Evolutionary conservation across 495 filamentous ascomycete genomes (phyloP), one percentile per base, ranked within the genome.

Genomic region (Hapsidospora chrysogenum): DNA sequence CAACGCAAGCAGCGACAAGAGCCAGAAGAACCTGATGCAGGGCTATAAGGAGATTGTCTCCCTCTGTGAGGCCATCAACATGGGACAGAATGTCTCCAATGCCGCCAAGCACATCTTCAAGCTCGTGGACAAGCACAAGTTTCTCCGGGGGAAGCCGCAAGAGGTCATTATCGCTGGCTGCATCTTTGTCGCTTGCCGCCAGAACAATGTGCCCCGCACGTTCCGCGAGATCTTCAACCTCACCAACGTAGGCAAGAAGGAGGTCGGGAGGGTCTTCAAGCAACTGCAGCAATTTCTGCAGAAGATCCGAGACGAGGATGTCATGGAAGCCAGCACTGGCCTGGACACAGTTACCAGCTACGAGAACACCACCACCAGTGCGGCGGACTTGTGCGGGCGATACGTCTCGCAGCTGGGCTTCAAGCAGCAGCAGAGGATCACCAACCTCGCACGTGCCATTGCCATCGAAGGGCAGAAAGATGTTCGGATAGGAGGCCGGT

Each of bases 261-360:
- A 96, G 50, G 95, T 96, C 44, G 92, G 92, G 15, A 66, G 87
- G 30, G 85, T 87, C 22, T 97, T 96, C 67, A 97, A 97, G 60
- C 62, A 68, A 37, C 57, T 95, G 22, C 85, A 95, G 62, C 76
- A 80, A 53, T 92, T 92, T 61, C 75, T 94, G 48, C 60, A 67
- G 44, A 64, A 58, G 45, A 54, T 57, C 46, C 54, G 55, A 20
- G 63, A 60, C 23, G 54, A 56, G 19, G 45, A 43, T 8, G 41
- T 36, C 3, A 37, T 25, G 27, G 32, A 35, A 25, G 42, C 42
- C 26, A 29, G 33, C 5, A 48, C 39, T 7, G 44, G 42, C 8
- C 38, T 44, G 32, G 17, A 52, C 39, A 36, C 52, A 33, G 47
- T 47, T 36, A 49, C 53, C 41, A 61, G 58, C 13, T 92, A 85